phyloP scores from a whole-genome alignment of 2,329 filamentous ascomycete species.

The Cladosporium sp. region DNA sequence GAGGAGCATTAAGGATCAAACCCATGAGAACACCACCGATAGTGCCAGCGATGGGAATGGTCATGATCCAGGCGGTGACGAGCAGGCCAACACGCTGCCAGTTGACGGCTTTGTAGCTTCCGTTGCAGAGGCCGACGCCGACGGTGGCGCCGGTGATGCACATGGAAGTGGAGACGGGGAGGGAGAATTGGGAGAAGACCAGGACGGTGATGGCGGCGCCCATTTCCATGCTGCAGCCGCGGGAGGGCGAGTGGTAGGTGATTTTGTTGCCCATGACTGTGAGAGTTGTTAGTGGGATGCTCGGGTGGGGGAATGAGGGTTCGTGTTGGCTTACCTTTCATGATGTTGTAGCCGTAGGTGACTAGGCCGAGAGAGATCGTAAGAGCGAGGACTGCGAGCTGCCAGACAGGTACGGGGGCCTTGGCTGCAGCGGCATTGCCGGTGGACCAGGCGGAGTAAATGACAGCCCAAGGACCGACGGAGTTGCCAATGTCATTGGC shows the following conservation, averaged over 20 bases:
- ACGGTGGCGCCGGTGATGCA: slow-evolving; percentile 61
- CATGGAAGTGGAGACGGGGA: slow-evolving; percentile 62
- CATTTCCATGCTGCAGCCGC: slow-evolving; percentile 58
- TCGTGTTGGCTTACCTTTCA: slow-evolving; percentile 44
- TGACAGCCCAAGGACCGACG: slow-evolving; percentile 58
- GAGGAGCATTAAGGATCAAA: slow-evolving; percentile 58
- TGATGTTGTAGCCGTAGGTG: slow-evolving; percentile 62
- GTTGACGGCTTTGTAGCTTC: slow-evolving; percentile 55
- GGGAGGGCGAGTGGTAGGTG: slow-evolving; percentile 54
- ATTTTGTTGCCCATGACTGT: slow-evolving; percentile 53
- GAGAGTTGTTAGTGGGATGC: neutral
- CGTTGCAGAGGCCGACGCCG: slow-evolving; percentile 58
- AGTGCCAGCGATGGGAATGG: slow-evolving; percentile 53
- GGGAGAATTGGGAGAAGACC: slow-evolving; percentile 56
- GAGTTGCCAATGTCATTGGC: slow-evolving; percentile 63
- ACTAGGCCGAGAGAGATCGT: slow-evolving; percentile 54
- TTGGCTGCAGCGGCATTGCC: slow-evolving; percentile 51
- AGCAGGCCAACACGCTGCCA: slow-evolving; percentile 60
- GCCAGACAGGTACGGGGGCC: slow-evolving; percentile 67
- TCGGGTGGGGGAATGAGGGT: slow-evolving; percentile 49
- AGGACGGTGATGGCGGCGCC: slow-evolving; percentile 60
- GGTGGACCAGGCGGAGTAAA: slow-evolving; percentile 56
- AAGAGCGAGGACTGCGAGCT: slow-evolving; percentile 62
- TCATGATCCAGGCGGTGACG: slow-evolving; percentile 57
- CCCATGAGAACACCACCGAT: slow-evolving; percentile 59